These are phyloP conservation scores for Kockovaella imperatae DNA, from an alignment of 768 basidiomycete species.

Conservation along the genomic window DNA sequence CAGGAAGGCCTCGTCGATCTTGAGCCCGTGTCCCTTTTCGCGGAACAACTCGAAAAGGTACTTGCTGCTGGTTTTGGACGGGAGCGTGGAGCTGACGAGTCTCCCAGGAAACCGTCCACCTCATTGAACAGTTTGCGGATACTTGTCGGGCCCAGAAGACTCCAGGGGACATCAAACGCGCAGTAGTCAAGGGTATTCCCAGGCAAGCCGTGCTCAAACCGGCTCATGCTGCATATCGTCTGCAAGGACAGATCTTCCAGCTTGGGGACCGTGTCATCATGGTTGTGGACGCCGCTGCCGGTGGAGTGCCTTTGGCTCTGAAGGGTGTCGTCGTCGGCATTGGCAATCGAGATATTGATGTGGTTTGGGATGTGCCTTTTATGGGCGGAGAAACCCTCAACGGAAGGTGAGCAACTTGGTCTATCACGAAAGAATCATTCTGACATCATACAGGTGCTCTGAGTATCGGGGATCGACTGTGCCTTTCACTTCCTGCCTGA, in stretches of 20 bases:
- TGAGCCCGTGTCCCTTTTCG: slow-evolving; percentile 84
- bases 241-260: slow-evolving; percentile 78
- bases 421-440: background rate
- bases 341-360: slow-evolving; percentile 79
- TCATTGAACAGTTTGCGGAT: slow-evolving; percentile 73
- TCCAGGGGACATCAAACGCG: slow-evolving; percentile 67
- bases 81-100: too few species aligned
- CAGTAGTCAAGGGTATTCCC: slow-evolving; percentile 86
- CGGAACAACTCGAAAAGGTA: slow-evolving; percentile 85
- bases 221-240: slow-evolving; percentile 73
- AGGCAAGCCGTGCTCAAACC: slow-evolving; percentile 90
- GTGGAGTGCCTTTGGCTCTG: slow-evolving; percentile 77
- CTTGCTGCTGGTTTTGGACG: too few species aligned
- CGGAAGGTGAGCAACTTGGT: slow-evolving; percentile 55
- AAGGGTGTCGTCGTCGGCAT: slow-evolving; percentile 93
- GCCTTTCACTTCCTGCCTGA: slow-evolving; percentile 78
- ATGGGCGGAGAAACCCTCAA: slow-evolving; percentile 83
- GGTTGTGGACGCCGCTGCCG: slow-evolving; percentile 75
- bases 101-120: slow-evolving; percentile 63
- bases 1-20: slow-evolving; percentile 78
- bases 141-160: slow-evolving; percentile 57
- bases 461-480: slow-evolving; percentile 85
- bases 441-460: slow-evolving; percentile 58
- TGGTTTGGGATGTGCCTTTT: slow-evolving; percentile 92
- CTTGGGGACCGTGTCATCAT: slow-evolving; percentile 92